Conservation (phyloP, 208 protist species). For the Leishmania braziliensis region DNA sequence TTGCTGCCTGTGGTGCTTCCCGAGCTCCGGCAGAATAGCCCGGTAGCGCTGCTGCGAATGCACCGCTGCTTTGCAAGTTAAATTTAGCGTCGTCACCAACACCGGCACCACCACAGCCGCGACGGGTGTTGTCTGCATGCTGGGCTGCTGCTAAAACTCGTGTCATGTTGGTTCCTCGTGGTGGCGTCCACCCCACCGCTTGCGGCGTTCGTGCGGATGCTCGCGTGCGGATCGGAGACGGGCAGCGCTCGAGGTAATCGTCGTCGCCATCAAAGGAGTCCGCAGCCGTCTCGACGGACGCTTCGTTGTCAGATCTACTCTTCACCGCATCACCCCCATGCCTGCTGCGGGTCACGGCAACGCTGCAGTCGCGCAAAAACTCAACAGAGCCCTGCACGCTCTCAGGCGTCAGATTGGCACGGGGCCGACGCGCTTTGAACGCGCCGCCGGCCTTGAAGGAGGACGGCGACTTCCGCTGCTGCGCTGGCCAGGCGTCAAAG, state of each 20-base stretch:
- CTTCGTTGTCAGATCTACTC: neutral
- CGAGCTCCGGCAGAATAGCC: neutral
- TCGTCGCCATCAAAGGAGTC: neutral
- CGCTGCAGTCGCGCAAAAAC: neutral
- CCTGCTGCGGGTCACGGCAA: neutral
- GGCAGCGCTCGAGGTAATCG: neutral
- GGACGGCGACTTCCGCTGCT: neutral
- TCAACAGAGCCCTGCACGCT: neutral
- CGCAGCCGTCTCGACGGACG: neutral
- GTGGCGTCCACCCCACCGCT: neutral
- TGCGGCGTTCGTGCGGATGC: neutral
- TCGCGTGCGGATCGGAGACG: neutral
- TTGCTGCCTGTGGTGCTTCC: neutral
- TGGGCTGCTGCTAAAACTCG: neutral
- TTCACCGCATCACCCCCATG: neutral
- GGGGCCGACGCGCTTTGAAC: neutral
- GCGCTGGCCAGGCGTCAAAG: constrained; percentile 17
- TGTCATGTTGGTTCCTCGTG: neutral
- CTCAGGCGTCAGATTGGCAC: neutral
- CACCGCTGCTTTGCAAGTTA: neutral
- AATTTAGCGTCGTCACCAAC: neutral
- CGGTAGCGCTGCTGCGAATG: neutral
- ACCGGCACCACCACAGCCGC: neutral
- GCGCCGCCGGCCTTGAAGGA: neutral
- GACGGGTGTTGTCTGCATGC: neutral